Base-by-base conservation (phyloP, 768 basidiomycete genomes). In the Suillus sp. region DNA sequence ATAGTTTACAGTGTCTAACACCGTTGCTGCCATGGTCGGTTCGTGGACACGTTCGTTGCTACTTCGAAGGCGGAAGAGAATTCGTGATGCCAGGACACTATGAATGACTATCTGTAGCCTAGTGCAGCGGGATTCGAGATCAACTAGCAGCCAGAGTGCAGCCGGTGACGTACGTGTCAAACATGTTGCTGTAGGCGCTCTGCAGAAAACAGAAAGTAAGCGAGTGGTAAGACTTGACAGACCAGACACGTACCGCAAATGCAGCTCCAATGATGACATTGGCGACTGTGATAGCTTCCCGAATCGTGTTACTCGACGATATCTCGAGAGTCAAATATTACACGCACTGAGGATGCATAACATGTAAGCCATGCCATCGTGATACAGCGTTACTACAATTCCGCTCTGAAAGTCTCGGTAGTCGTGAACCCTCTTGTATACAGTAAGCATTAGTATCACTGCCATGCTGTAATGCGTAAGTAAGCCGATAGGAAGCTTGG, bases 11-110 rank as follows among this genome's bases (percentile, higher is more conserved):
- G 32, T 8, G 6, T 34, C 32, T 34, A 34, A 34, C 32, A 8
- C 6, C 32, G 8, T 7, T 34, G 6, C 32, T 34, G 32, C 6
- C 32, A 34, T 34, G 32, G 32, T 34, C 32, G 32, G 32, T 34
- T 34, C 6, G 32, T 34, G 32, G 32, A 34, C 32, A 34, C 32
- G 32, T 34, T 34, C 53, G 37, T 69, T 68, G 40, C 66, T 69
- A 45, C 64, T 38, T 40, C 60, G 65, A 4, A 74, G 71, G 51
- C 67, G 71, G 67, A 73, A 74, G 35, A 73, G 73, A 27, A 73
- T 74, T 25, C 73, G 66, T 57, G 63, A 67, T 35, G 72, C 66
- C 10, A 73, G 65, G 20, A 75, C 48, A 30, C 72, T 51, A 16
- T 73, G 72, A 35, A 75, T 43, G 1, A 68, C 73, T 25, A 74